A percentile compares a stretch with the other conserved stretches of the same genome.
Conservation (phyloP, 1,139 yeast species). For the Scheffersomyces cryptocercus region DNA sequence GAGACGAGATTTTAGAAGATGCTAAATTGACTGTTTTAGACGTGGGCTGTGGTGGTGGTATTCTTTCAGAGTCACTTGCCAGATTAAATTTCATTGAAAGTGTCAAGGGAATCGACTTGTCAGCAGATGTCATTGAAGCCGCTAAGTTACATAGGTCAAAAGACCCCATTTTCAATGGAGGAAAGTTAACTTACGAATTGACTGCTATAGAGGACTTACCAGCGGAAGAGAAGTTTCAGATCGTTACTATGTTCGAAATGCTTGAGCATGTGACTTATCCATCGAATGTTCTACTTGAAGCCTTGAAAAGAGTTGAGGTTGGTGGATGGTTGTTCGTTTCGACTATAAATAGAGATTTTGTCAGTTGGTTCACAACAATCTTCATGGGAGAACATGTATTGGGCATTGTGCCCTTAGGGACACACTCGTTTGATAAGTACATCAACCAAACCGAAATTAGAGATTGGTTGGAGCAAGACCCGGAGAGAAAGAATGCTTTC, state of each 20-base stretch:
- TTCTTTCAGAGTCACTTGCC: constrained; percentile 83
- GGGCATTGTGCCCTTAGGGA: constrained; percentile 84
- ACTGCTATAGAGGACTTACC: constrained; percentile 62
- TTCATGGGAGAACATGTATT: constrained; percentile 84
- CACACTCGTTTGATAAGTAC: constrained; percentile 86
- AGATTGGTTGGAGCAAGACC: constrained; percentile 54
- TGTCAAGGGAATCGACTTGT: constrained; percentile 84
- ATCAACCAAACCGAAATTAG: constrained; percentile 74
- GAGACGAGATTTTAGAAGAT: constrained; percentile 37
- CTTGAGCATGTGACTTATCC: constrained; percentile 93
- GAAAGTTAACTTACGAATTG: constrained; percentile 59
- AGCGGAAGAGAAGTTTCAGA: constrained; percentile 54
- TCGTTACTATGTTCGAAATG: constrained; percentile 91
- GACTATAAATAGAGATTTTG: constrained; percentile 84
- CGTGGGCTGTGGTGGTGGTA: constrained; percentile 98
- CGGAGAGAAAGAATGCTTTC: constrained; percentile 41
- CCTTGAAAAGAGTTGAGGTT: constrained; percentile 65
- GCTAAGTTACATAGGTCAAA: constrained; percentile 66
- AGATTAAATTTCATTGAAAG: constrained; percentile 61
- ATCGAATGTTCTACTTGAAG: constrained; percentile 64
- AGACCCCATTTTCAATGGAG: constrained; percentile 55
- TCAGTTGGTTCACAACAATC: constrained; percentile 94
- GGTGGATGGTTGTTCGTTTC: constrained; percentile 88
- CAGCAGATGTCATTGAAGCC: constrained; percentile 77
- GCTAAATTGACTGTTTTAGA: constrained; percentile 62